Percentiles rank a stretch among this genome's conserved stretches.
These are phyloP conservation scores for Schizosaccharomyces octosporus DNA, from an alignment of 805 yeast species.

Conservation along the genomic window DNA sequence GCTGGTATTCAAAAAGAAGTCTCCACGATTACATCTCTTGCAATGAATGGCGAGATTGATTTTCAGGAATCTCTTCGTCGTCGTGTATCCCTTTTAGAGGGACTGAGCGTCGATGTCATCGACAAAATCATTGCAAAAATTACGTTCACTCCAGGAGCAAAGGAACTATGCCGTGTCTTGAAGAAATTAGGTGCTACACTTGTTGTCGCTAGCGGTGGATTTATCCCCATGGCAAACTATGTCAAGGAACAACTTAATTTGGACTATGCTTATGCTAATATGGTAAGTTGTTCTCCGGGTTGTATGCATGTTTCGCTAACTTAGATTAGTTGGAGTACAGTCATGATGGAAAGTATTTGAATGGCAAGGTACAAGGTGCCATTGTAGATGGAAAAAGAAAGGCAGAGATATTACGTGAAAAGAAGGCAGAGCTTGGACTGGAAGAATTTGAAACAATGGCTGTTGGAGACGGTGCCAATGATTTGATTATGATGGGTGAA, in stretches of 20 bases:
- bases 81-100: constrained; percentile 60
- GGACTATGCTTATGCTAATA: constrained; percentile 76
- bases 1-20: constrained; percentile 80
- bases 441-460: constrained; percentile 15
- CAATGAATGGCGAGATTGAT: constrained; percentile 93
- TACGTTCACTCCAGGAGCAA: constrained; percentile 64
- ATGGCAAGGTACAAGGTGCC: constrained; percentile 57
- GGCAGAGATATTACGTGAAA: constrained; percentile 41
- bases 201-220: constrained; percentile 90
- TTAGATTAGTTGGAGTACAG: constrained; percentile 13
- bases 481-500: constrained; percentile 80
- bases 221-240: constrained; percentile 61
- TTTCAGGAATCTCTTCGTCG: constrained; percentile 55
- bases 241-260: constrained; percentile 42
- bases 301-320: constrained; percentile 4
- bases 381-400: constrained; percentile 71
- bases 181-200: constrained; percentile 36
- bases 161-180: constrained; percentile 39
- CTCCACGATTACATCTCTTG: constrained; percentile 67
- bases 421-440: constrained; percentile 31
- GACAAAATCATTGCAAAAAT: constrained; percentile 49
- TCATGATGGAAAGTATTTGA: constrained; percentile 24
- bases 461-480: constrained; percentile 65
- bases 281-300: neutral
- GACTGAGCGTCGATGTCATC: constrained; percentile 59